Evolutionary conservation across 1,139 yeast species (phyloP).

Genomic region (Hansenula lynferdii): DNA sequence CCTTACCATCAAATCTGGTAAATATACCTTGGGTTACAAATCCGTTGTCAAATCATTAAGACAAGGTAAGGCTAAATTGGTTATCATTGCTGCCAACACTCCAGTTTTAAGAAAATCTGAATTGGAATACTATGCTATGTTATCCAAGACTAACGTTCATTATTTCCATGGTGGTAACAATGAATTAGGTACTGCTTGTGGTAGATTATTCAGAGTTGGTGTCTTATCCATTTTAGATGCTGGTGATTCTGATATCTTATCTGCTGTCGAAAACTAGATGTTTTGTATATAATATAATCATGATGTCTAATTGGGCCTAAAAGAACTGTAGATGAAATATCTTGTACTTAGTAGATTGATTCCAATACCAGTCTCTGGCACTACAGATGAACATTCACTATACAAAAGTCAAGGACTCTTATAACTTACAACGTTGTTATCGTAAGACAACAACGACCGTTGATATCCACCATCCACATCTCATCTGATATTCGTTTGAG

Average conservation of each 20-base stretch:
- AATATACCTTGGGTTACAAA: conserved; percentile 99
- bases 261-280: conserved; percentile 22
- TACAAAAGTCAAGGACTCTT: too few relatives aligned
- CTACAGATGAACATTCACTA: too few relatives aligned
- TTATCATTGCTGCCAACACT: conserved; percentile 98
- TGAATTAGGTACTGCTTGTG: conserved; percentile 99
- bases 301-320: too few relatives aligned
- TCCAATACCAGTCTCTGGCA: too few relatives aligned
- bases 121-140: conserved; percentile 99
- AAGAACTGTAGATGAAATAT: too few relatives aligned
- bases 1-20: conserved; percentile 98
- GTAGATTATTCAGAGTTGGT: conserved; percentile 99
- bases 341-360: too few relatives aligned
- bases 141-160: conserved; percentile 93
- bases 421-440: too few relatives aligned
- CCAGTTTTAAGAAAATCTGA: conserved; percentile 99
- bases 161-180: conserved; percentile 99
- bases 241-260: conserved; percentile 99
- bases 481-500: too few relatives aligned
- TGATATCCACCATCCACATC: too few relatives aligned
- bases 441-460: too few relatives aligned
- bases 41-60: conserved; percentile 98
- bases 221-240: conserved; percentile 94
- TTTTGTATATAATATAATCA: neutral
- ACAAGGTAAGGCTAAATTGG: conserved; percentile 98